A percentile compares a stretch with the other conserved stretches of the same genome.
Conservation (phyloP, 2,329 filamentous ascomycete genomes). For the Phaeophleospora eucalypticola region DNA sequence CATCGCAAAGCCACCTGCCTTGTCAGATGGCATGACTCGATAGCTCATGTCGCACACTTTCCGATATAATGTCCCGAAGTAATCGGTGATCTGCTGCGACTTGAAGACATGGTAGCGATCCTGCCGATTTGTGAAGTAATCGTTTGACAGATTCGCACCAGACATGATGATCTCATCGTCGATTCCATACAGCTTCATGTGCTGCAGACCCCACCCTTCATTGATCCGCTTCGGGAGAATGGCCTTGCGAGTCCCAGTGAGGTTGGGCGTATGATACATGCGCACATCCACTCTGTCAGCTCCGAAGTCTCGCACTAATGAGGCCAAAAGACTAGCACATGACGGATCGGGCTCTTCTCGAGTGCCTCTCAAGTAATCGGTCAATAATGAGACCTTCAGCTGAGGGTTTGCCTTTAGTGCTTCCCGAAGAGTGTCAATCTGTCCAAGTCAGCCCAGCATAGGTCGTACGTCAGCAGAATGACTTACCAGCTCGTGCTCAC, state of each 20-base stretch:
- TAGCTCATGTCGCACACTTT: constrained; percentile 80
- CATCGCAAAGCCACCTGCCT: constrained; percentile 48
- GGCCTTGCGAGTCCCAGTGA: constrained; percentile 80
- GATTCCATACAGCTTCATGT: constrained; percentile 97
- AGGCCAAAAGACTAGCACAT: constrained; percentile 80
- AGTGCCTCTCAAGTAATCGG: constrained; percentile 85
- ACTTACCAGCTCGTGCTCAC: constrained; percentile 75
- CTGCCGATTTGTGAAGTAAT: constrained; percentile 95
- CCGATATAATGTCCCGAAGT: constrained; percentile 74
- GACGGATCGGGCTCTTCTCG: constrained; percentile 82
- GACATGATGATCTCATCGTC: constrained; percentile 96
- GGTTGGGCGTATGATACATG: constrained; percentile 97
- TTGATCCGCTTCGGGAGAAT: constrained; percentile 86
- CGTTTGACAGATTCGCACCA: constrained; percentile 85
- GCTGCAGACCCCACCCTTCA: constrained; percentile 95
- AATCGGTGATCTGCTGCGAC: constrained; percentile 72
- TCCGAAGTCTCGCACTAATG: constrained; percentile 81
- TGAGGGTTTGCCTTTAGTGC: constrained; percentile 70
- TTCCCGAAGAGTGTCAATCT: constrained; percentile 72
- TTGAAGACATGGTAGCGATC: constrained; percentile 92
- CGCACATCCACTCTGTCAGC: constrained; percentile 80
- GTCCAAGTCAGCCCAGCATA: constrained; percentile 7
- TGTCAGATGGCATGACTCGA: constrained; percentile 60
- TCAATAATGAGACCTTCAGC: constrained; percentile 81
- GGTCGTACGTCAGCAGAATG: not conserved